Conservation (phyloP, 768 basidiomycete genomes). For the Leccinellum luteum region DNA sequence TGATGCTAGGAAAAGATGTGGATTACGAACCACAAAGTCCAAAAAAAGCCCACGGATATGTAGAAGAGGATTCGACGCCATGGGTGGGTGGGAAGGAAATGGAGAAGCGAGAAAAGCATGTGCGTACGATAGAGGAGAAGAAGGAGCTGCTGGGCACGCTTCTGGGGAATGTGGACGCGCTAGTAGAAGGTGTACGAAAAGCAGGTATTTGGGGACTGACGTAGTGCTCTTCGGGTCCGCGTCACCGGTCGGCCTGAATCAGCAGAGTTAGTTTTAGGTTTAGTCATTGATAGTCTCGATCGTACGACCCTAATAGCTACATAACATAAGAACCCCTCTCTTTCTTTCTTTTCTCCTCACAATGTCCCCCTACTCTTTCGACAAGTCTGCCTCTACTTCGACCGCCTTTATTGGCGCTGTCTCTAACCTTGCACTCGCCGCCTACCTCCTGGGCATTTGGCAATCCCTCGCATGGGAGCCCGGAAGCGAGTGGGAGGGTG, state of each 20-base stretch:
- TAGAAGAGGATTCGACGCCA: slow-evolving; percentile 23
- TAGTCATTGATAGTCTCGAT: slow-evolving; percentile 7
- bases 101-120: slow-evolving; percentile 10
- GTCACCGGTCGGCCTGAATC: background rate
- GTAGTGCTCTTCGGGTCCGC: slow-evolving; percentile 13
- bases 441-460: slow-evolving; percentile 43
- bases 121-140: slow-evolving; percentile 76
- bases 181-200: slow-evolving; percentile 83
- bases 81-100: slow-evolving; percentile 6
- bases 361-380: slow-evolving; percentile 5
- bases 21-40: slow-evolving; percentile 76
- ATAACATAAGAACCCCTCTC: background rate
- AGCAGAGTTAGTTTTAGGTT: background rate
- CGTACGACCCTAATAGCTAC: background rate
- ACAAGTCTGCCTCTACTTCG: slow-evolving; percentile 37
- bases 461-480: slow-evolving; percentile 44
- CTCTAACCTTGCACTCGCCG: slow-evolving; percentile 40
- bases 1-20: slow-evolving; percentile 68
- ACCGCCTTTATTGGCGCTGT: slow-evolving; percentile 40
- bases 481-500: slow-evolving; percentile 50
- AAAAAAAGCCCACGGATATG: slow-evolving; percentile 45
- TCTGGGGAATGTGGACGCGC: slow-evolving; percentile 88
- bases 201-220: slow-evolving; percentile 85
- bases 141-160: slow-evolving; percentile 76
- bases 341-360: background rate